Evolutionary conservation across 2,329 filamentous ascomycete genomes (phyloP).

Genomic region (Fonsecaea multimorphosa): DNA sequence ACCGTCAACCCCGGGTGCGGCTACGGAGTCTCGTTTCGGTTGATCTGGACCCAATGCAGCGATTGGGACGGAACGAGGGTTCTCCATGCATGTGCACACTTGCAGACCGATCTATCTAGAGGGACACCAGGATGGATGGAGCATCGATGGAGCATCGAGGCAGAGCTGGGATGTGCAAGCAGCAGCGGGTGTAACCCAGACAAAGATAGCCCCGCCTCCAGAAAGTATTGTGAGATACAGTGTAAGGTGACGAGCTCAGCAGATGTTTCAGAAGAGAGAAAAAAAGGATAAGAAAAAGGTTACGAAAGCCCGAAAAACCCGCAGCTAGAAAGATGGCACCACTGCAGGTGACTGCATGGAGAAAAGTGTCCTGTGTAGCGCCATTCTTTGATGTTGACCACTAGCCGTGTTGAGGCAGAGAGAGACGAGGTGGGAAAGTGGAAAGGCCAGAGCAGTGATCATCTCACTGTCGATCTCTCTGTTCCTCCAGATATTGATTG

Average conservation of each 20-base stretch:
- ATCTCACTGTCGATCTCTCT: neutral
- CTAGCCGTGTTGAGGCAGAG: constrained; percentile 10
- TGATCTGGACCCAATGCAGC: constrained; percentile 17
- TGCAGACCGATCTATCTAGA: neutral
- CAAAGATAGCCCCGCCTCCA: constrained; percentile 7
- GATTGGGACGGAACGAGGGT: constrained; percentile 17
- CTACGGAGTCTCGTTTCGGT: neutral
- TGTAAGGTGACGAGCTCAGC: constrained; percentile 11
- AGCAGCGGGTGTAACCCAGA: neutral
- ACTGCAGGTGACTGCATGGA: constrained; percentile 14
- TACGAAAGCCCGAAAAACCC: constrained; percentile 15
- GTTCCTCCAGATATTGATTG: neutral
- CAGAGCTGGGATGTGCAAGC: neutral
- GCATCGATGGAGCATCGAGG: neutral
- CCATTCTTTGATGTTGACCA: constrained; percentile 9
- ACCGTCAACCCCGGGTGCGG: neutral
- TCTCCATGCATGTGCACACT: constrained; percentile 31
- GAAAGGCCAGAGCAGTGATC: neutral
- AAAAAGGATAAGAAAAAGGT: neutral
- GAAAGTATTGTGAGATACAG: constrained; percentile 1
- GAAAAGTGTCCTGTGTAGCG: constrained; percentile 8
- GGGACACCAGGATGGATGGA: neutral
- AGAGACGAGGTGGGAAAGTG: neutral
- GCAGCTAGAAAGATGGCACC: constrained; percentile 11
- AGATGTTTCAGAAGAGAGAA: constrained; percentile 14